Evolutionary conservation across 108 stramenopile genomes (phyloP).

Genomic region (Cyclotella distinguenda): DNA sequence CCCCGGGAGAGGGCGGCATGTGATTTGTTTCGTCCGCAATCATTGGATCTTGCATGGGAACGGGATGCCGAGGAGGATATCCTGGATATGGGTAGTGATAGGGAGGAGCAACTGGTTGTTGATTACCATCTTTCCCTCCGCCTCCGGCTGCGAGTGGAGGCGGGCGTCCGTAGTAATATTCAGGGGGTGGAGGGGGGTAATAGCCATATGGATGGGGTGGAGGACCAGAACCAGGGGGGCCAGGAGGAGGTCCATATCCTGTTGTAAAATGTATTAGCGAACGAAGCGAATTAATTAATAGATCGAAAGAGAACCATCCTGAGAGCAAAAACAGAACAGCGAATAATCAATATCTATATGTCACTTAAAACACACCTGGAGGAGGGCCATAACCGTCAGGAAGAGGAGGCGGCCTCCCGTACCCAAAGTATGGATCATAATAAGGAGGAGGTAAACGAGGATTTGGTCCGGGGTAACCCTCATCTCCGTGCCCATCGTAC

Average conservation of each 20-base stretch:
- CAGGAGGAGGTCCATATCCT: constrained; percentile 11
- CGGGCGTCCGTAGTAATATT: constrained; percentile 19
- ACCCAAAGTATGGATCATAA: constrained; percentile 15
- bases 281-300: not conserved
- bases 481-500: not conserved
- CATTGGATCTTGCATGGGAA: constrained; percentile 1
- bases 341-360: not conserved
- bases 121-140: not conserved
- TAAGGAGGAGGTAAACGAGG: constrained; percentile 13
- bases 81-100: not conserved
- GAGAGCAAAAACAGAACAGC: not conserved
- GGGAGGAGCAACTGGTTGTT: constrained; percentile 9
- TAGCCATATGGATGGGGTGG: constrained; percentile 16
- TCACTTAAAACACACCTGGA: not conserved
- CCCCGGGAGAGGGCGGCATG: constrained; percentile 1
- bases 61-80: constrained; percentile 7
- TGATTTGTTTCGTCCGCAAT: not conserved
- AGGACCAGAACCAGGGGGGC: not conserved
- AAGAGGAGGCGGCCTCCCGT: constrained; percentile 6
- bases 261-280: not conserved
- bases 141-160: not conserved
- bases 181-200: constrained; percentile 17
- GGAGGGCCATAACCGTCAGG: not conserved
- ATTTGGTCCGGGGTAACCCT: not conserved
- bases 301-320: not conserved